These are phyloP conservation scores for Takashimella koratensis DNA, from an alignment of 1,284 basidiomycete species.

Conservation along the genomic window DNA sequence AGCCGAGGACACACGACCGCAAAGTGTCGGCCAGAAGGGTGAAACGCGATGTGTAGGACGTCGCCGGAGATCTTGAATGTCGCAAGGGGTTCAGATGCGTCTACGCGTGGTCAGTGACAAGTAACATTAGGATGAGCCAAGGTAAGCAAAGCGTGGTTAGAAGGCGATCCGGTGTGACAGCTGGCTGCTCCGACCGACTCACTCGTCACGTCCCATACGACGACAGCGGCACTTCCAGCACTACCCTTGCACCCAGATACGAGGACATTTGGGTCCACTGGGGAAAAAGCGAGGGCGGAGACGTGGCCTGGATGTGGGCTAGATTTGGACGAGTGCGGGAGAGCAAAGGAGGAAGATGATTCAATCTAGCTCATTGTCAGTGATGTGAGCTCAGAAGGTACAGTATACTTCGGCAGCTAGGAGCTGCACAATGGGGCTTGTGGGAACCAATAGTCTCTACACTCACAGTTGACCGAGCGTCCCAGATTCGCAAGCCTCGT, in stretches of 20 bases:
- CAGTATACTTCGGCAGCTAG: no score
- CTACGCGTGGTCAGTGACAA: constrained; percentile 7
- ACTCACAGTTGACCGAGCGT: constrained; percentile 12
- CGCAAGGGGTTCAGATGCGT: constrained; percentile 20
- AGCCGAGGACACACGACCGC: constrained; percentile 32
- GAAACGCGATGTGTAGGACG: constrained; percentile 39
- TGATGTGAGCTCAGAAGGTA: not conserved
- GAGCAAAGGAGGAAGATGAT: constrained; percentile 15
- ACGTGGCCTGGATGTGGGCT: constrained; percentile 39
- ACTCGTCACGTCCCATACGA: constrained; percentile 37
- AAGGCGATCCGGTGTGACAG: no score
- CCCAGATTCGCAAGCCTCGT: constrained; percentile 25
- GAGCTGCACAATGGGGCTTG: no score
- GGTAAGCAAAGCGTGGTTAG: no score
- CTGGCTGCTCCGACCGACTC: no score
- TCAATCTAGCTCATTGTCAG: constrained; percentile 14
- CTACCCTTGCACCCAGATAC: constrained; percentile 37
- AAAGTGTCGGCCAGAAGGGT: constrained; percentile 39
- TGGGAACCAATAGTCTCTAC: no score
- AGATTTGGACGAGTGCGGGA: constrained; percentile 21
- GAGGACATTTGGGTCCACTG: constrained; percentile 32
- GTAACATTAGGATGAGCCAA: no score
- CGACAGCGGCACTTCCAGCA: constrained; percentile 21
- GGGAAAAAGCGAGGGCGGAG: constrained; percentile 39
- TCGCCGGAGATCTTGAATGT: constrained; percentile 36